phyloP scores from a whole-genome alignment of 345 rosid species.

The Linum tenue region DNA sequence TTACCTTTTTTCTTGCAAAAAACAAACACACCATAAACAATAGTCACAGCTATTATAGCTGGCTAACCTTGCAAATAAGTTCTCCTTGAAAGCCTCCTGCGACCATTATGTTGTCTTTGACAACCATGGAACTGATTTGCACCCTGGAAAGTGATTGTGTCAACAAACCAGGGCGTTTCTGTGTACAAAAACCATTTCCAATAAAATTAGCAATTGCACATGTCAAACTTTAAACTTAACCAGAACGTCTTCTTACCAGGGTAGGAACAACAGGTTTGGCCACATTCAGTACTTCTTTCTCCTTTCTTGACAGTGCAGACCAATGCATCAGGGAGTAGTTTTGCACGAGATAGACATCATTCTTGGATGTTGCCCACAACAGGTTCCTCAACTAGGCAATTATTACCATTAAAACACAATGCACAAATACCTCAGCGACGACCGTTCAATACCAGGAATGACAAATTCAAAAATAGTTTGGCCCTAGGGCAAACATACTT shows the following conservation, averaged over 20 bases:
- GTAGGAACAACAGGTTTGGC: slow-evolving; percentile 67
- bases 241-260: slow-evolving; percentile 29
- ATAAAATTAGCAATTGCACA: no score
- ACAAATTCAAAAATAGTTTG: not conserved
- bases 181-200: not conserved
- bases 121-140: slow-evolving; percentile 77
- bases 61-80: slow-evolving; percentile 60
- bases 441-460: slow-evolving; percentile 1
- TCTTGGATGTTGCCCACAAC: slow-evolving; percentile 74
- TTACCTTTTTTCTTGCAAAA: not conserved
- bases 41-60: no score
- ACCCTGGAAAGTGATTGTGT: slow-evolving; percentile 69
- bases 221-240: not conserved
- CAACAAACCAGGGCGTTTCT: slow-evolving; percentile 71
- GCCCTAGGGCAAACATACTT: not conserved
- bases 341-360: slow-evolving; percentile 65
- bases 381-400: slow-evolving; percentile 58
- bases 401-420: slow-evolving; percentile 17
- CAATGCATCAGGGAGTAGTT: slow-evolving; percentile 56
- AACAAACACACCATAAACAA: no score
- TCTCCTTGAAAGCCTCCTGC: slow-evolving; percentile 89
- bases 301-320: slow-evolving; percentile 45
- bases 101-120: slow-evolving; percentile 54
- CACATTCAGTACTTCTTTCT: slow-evolving; percentile 54
- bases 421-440: slow-evolving; percentile 13